Percentiles rank a stretch among this genome's conserved stretches.
Conservation (phyloP, 2,329 filamentous ascomycete species). For the Calonectria naviculata region DNA sequence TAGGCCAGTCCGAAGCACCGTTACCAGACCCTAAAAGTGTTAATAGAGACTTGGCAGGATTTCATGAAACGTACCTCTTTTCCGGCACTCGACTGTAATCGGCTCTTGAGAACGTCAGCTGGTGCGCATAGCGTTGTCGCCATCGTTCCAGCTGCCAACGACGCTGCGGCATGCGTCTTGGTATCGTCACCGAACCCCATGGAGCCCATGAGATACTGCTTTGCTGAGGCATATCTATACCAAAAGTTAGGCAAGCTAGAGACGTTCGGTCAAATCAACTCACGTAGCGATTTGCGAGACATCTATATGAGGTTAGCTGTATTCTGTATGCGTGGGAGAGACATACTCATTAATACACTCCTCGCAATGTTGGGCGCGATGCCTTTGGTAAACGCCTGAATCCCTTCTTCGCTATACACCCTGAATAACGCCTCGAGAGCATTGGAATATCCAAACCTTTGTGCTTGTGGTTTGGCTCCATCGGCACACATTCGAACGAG, state of each 20-base stretch:
- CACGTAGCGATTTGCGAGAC: slow-evolving; percentile 58
- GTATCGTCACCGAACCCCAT: slow-evolving; percentile 50
- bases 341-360: slow-evolving; percentile 57
- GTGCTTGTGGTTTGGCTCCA: slow-evolving; percentile 49
- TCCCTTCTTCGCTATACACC: slow-evolving; percentile 49
- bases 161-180: slow-evolving; percentile 52
- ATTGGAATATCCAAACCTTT: slow-evolving; percentile 53
- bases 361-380: slow-evolving; percentile 53
- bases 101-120: slow-evolving; percentile 57
- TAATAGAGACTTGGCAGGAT: not conserved
- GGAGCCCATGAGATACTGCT: slow-evolving; percentile 44
- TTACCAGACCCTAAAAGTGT: slow-evolving; percentile 42
- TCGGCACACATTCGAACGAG: slow-evolving; percentile 59
- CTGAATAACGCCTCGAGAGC: slow-evolving; percentile 45
- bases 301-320: slow-evolving; percentile 41
- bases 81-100: slow-evolving; percentile 48
- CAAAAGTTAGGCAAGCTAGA: not conserved
- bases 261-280: slow-evolving; percentile 11
- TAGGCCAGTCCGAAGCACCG: slow-evolving; percentile 48
- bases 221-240: slow-evolving; percentile 48
- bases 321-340: accelerated
- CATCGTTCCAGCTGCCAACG: slow-evolving; percentile 55
- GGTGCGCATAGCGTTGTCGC: slow-evolving; percentile 58
- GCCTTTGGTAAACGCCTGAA: slow-evolving; percentile 51
- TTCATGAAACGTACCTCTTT: slow-evolving; percentile 31